Conservation (phyloP, 441 rosid genomes). For the Brassica hybrid region DNA sequence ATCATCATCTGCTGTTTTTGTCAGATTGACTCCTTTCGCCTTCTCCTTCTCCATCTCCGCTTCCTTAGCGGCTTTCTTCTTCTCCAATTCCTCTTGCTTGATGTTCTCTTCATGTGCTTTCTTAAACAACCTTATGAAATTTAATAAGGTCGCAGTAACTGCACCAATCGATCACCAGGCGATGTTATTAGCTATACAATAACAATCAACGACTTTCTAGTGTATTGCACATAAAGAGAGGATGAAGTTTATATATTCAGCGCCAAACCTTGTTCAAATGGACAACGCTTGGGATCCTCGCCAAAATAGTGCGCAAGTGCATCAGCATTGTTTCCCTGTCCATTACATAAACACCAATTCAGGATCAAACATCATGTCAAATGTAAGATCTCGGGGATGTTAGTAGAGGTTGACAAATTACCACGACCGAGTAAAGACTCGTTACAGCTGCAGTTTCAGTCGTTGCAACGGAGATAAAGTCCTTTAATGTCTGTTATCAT, state of each 20-base stretch:
- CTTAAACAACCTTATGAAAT: slow-evolving; percentile 81
- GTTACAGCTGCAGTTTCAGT: slow-evolving; percentile 69
- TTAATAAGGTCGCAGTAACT: slow-evolving; percentile 81
- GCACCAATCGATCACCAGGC: slow-evolving; percentile 37
- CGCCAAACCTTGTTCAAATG: slow-evolving; percentile 89
- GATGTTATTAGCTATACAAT: slow-evolving; percentile 11
- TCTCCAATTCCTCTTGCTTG: slow-evolving; percentile 50
- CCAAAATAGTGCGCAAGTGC: slow-evolving; percentile 89
- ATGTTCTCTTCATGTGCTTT: slow-evolving; percentile 89
- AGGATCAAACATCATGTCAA: slow-evolving; percentile 32
- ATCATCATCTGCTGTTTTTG: slow-evolving; percentile 58
- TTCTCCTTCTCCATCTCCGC: neutral
- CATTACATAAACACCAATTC: neutral
- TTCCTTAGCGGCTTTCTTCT: neutral
- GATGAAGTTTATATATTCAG: slow-evolving; percentile 2
- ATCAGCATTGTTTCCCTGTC: slow-evolving; percentile 95
- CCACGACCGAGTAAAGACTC: slow-evolving; percentile 75
- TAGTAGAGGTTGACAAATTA: slow-evolving; percentile 44
- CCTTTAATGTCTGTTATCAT: slow-evolving; percentile 61
- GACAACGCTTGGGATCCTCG: slow-evolving; percentile 92
- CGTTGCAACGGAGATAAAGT: slow-evolving; percentile 70
- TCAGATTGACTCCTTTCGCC: slow-evolving; percentile 42
- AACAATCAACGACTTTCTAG: neutral
- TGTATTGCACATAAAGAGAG: neutral
- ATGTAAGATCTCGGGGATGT: neutral